These are phyloP conservation scores for Lasiosphaeriaceae sp. DNA, from an alignment of 495 filamentous ascomycete genomes.

Conservation along the genomic window DNA sequence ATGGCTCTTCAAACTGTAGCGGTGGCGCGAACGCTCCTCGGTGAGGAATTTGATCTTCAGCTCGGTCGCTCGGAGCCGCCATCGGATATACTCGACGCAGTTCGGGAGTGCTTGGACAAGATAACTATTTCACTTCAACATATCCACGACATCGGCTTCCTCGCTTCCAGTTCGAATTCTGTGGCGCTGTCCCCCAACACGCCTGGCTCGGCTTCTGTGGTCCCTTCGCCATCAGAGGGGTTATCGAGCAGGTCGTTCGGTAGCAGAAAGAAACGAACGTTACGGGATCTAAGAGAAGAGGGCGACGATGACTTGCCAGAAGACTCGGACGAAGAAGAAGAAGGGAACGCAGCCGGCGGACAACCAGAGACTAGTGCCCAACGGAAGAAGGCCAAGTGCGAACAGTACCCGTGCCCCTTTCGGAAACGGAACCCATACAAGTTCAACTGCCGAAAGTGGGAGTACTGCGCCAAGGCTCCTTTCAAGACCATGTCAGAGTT, in stretches of 20 bases:
- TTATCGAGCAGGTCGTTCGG: background rate
- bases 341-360: background rate
- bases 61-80: conserved; percentile 4
- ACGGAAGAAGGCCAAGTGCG: conserved; percentile 5
- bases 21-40: too few species aligned
- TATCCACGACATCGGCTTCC: background rate
- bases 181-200: background rate
- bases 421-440: conserved; percentile 3
- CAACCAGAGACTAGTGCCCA: background rate
- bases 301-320: background rate
- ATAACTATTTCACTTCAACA: background rate
- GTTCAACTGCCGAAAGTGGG: conserved; percentile 2
- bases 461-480: conserved; percentile 2
- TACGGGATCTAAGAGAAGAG: background rate
- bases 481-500: conserved; percentile 4
- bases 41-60: background rate
- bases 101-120: background rate
- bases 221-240: background rate
- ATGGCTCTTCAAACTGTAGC: too few species aligned
- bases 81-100: conserved; percentile 3
- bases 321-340: background rate
- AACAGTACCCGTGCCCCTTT: background rate
- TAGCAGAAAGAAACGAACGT: background rate
- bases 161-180: background rate
- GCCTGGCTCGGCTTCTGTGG: too few species aligned